Evolutionary conservation across 1,284 basidiomycete genomes (phyloP), one percentile per base, ranked within the genome.

Genomic region (Xerocomus nothofagi): DNA sequence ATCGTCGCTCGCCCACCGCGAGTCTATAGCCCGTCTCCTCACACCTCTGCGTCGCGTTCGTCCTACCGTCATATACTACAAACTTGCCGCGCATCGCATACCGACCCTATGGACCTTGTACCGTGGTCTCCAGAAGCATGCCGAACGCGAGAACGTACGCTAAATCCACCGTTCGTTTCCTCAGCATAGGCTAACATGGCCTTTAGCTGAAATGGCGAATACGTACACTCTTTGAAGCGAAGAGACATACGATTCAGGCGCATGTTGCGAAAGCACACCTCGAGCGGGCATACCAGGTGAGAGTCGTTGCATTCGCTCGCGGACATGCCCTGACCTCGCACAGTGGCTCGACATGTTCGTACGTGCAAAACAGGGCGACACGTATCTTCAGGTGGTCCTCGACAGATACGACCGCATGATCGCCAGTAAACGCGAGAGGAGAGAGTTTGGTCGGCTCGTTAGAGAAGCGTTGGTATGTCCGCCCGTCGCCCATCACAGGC

Each of bases 101-200:
- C 91, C 92, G 3, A 92, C 89, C 0, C 66, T 86, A 63, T 84
- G 84, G 82, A 65, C 75, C 0, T 70, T 93, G 9, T 94, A 93
- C 65, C 76, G 91, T 21, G 79, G 81, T 7, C 72, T 94, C 6
- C 63, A 90, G 38, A 73, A 75, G 26, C 65, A 77, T 44, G 75
- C 86, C 7, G 77, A 79, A 0, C 71, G 73, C 20, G 73, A 78
- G 24, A 71, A 81, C 58, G 86, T 88, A 62, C 46, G 81, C 18
- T 21, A 3, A 67, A 12, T 20, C 29, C 20, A 18, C 3, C 21
- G 1, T 50, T 39, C 14, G 39, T 50, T 38, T 40, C 39, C 20
- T 17, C 12, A 1, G 29, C 24, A 3, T 29, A 17, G 11, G 20
- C n/a, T 54, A 4, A 50, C 39, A 46, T 31, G 20, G 1, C 7